Evolutionary conservation across 768 basidiomycete genomes (phyloP).

Genomic region (Psilocybe subaeruginosa): DNA sequence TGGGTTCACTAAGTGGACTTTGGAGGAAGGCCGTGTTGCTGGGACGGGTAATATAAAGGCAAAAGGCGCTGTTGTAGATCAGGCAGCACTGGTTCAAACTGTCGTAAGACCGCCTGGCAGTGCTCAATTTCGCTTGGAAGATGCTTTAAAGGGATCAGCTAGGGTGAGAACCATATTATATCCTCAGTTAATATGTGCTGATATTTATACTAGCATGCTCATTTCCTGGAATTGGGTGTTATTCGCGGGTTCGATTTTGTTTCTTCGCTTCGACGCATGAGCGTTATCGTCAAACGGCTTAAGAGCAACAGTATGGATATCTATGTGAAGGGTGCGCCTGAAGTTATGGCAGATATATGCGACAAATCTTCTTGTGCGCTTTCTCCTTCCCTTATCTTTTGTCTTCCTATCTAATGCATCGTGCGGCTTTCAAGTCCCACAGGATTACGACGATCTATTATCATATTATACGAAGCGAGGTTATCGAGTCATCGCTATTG

Average conservation of each 20-base stretch:
- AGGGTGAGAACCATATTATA: constrained; percentile 55
- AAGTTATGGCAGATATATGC: constrained; percentile 97
- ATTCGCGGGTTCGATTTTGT: constrained; percentile 97
- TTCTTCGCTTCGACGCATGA: constrained; percentile 92
- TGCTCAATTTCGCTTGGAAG: constrained; percentile 87
- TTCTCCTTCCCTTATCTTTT: background rate
- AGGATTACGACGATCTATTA: constrained; percentile 94
- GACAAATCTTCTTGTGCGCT: constrained; percentile 86
- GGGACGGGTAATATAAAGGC: constrained; percentile 74
- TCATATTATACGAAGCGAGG: constrained; percentile 97
- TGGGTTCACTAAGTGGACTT: constrained; percentile 92
- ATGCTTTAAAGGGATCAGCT: constrained; percentile 83
- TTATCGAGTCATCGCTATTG: constrained; percentile 97
- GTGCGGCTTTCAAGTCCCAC: constrained; percentile 65
- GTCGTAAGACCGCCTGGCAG: constrained; percentile 97
- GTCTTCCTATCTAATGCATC: background rate
- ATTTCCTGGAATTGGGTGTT: constrained; percentile 96
- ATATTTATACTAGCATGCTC: constrained; percentile 68
- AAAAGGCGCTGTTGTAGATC: constrained; percentile 62
- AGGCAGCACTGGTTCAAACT: constrained; percentile 91
- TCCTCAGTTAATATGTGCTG: background rate
- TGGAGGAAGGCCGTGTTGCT: constrained; percentile 86
- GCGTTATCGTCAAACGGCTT: constrained; percentile 94
- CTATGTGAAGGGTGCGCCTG: constrained; percentile 99
- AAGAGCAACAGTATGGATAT: constrained; percentile 96